Conservation (phyloP, 164 flowering plant genomes). For the Nelumbo lutea region DNA sequence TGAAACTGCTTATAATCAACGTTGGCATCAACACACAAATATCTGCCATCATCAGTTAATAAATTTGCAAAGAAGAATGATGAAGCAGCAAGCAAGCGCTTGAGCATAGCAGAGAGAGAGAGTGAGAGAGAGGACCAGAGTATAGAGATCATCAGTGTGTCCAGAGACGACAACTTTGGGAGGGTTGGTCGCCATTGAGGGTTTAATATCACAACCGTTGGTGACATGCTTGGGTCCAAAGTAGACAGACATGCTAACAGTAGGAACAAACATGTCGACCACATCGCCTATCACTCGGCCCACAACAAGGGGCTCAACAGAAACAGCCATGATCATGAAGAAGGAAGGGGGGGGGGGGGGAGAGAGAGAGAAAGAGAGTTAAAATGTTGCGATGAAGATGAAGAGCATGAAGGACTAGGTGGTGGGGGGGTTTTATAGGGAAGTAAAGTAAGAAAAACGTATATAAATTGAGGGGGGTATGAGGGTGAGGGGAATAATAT, state of each 20-base stretch:
- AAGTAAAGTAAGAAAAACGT: not conserved
- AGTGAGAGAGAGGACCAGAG: not conserved
- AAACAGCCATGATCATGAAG: not conserved
- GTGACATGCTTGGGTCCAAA: not conserved
- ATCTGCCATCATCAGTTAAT: too few relatives aligned
- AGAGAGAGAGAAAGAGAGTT: not conserved
- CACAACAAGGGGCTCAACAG: not conserved
- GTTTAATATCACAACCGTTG: not conserved
- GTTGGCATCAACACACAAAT: slow-evolving; percentile 28
- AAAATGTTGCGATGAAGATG: too few relatives aligned
- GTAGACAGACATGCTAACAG: not conserved
- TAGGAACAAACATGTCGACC: not conserved
- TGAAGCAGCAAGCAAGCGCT: not conserved
- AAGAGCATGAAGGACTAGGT: too few relatives aligned
- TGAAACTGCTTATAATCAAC: slow-evolving; percentile 37
- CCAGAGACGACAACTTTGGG: not conserved
- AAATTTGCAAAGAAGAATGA: too few relatives aligned
- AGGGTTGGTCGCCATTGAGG: not conserved
- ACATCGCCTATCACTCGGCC: not conserved
- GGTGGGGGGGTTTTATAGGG: too few relatives aligned
- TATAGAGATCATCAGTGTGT: not conserved
- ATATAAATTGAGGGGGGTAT: slow-evolving; percentile 7
- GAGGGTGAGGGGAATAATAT: not conserved
- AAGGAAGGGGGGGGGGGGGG: not conserved
- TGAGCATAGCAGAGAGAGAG: not conserved